Percentiles rank a stretch among this genome's conserved stretches.
phyloP scores from a whole-genome alignment of 768 basidiomycete species.

The Rickenella mellea region DNA sequence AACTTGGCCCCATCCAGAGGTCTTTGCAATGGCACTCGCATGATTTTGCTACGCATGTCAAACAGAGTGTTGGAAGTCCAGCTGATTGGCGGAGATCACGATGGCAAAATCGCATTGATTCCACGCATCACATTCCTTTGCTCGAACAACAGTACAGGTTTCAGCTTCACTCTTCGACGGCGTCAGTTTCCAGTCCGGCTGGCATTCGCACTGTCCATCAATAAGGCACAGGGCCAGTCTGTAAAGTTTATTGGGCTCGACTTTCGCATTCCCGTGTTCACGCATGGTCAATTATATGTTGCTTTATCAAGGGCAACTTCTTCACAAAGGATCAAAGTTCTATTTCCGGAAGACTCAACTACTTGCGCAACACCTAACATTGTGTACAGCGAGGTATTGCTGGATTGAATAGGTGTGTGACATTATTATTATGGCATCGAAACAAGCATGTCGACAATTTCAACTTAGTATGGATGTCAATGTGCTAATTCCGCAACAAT shows the following conservation, averaged over 20 bases:
- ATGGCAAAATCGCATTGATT: conserved; percentile 26
- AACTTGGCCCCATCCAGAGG: conserved; percentile 27
- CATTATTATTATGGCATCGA: too few relatives aligned
- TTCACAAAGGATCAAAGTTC: conserved; percentile 16
- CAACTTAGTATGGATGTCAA: too few relatives aligned
- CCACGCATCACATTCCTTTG: conserved; percentile 27
- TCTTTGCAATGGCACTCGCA: conserved; percentile 15
- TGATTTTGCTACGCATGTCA: conserved; percentile 21
- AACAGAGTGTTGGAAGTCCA: conserved; percentile 23
- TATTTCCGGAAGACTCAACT: conserved; percentile 13
- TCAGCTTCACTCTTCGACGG: conserved; percentile 22
- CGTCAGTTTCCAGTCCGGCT: conserved; percentile 26
- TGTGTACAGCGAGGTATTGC: conserved; percentile 20
- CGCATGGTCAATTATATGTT: conserved; percentile 37
- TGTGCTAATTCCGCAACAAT: too few relatives aligned
- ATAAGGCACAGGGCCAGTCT: conserved; percentile 43
- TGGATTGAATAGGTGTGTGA: too few relatives aligned
- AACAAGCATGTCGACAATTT: too few relatives aligned
- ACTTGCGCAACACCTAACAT: conserved; percentile 16
- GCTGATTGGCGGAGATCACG: conserved; percentile 26
- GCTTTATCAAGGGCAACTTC: conserved; percentile 29
- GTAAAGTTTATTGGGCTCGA: conserved; percentile 32
- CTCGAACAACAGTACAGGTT: conserved; percentile 15
- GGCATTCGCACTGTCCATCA: conserved; percentile 39
- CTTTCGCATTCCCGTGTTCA: conserved; percentile 24